Percentiles rank a stretch among this genome's conserved stretches.
Conservation (phyloP, 1,139 yeast species). For the Casaregolazyma suthepensis region DNA sequence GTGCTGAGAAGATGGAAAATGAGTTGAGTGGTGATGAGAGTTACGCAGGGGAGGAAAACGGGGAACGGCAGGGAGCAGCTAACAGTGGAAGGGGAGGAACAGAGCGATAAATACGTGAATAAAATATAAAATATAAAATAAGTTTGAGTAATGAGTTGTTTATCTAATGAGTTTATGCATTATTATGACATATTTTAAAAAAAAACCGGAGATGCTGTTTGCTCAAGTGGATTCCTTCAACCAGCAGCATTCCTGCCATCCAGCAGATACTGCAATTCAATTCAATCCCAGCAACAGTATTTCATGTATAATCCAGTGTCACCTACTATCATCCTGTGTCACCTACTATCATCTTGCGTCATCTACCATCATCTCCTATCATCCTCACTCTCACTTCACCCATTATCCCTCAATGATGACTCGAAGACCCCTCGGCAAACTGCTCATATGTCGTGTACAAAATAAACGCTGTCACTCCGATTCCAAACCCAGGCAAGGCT, state of each 20-base stretch:
- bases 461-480: conserved; percentile 72
- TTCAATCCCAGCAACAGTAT: too few relatives aligned
- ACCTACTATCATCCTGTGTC: too few relatives aligned
- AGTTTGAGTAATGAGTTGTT: neutral
- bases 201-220: neutral
- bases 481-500: conserved; percentile 79
- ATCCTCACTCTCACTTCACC: neutral
- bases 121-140: neutral
- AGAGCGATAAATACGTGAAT: neutral
- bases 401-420: neutral
- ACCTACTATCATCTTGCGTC: neutral
- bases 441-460: conserved; percentile 58
- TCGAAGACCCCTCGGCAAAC: conserved; percentile 15
- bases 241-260: too few relatives aligned
- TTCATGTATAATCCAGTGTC: too few relatives aligned
- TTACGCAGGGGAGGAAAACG: neutral
- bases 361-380: neutral
- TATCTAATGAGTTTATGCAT: neutral
- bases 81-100: neutral
- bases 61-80: neutral
- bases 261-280: neutral
- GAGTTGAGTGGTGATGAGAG: conserved; percentile 10
- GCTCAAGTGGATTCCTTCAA: too few relatives aligned
- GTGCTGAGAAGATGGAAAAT: neutral
- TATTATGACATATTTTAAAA: neutral